A percentile compares a stretch with the other conserved stretches of the same genome.
Conservation (phyloP, 75 land plant species). For the Larix kaempferi region DNA sequence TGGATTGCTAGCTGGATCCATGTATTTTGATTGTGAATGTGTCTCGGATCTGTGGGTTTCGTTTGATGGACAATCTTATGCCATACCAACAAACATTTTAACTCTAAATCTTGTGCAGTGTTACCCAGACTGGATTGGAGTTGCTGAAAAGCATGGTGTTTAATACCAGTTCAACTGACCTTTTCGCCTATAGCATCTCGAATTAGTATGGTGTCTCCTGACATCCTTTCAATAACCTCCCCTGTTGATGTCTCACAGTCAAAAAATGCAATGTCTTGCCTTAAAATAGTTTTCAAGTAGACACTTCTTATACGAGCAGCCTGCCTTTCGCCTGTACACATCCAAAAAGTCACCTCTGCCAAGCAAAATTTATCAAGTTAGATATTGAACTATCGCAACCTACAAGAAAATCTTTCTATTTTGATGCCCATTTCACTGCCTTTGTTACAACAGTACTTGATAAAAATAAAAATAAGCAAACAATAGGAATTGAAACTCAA, state of each 20-base stretch:
- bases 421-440: neutral
- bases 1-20: neutral
- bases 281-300: constrained; percentile 65
- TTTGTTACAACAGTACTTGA: neutral
- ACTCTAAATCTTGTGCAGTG: neutral
- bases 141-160: neutral
- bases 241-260: constrained; percentile 72
- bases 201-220: constrained; percentile 77
- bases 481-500: neutral
- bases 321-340: constrained; percentile 74
- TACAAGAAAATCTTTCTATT: neutral
- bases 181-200: constrained; percentile 82
- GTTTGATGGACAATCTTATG: neutral
- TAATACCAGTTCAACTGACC: constrained; percentile 19
- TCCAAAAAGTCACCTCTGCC: constrained; percentile 85
- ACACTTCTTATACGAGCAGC: constrained; percentile 62
- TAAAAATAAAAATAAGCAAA: neutral
- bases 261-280: constrained; percentile 76
- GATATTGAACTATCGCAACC: neutral
- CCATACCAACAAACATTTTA: neutral
- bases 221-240: constrained; percentile 75
- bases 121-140: neutral
- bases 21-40: neutral
- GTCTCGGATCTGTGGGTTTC: neutral
- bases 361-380: neutral